Conservation (phyloP, 805 yeast genomes). For the Kluyveromyces nonfermentans region DNA sequence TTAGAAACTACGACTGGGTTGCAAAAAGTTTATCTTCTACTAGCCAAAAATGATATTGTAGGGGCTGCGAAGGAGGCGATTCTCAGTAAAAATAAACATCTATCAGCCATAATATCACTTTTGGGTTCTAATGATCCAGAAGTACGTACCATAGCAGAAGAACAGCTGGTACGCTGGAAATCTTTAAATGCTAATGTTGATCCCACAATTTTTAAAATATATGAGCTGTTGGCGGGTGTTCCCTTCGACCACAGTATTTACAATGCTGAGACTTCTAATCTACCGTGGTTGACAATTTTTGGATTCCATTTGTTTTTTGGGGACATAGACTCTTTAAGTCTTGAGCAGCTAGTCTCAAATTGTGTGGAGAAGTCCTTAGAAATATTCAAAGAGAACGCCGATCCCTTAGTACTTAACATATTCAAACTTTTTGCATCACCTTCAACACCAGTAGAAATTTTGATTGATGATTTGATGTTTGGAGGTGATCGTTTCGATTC, state of each 20-base stretch:
- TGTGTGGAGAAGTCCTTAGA: conserved; percentile 11
- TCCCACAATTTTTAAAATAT: conserved; percentile 51
- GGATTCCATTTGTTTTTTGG: conserved; percentile 59
- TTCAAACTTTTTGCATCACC: conserved; percentile 23
- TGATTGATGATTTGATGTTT: conserved; percentile 7
- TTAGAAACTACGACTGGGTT: conserved; percentile 30
- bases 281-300: conserved; percentile 60
- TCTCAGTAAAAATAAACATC: conserved; percentile 52
- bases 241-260: conserved; percentile 24
- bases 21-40: conserved; percentile 40
- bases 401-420: conserved; percentile 17
- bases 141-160: conserved; percentile 44
- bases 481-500: conserved; percentile 22
- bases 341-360: conserved; percentile 26
- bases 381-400: conserved; percentile 6
- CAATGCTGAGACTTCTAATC: conserved; percentile 33
- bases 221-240: conserved; percentile 53
- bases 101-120: conserved; percentile 60
- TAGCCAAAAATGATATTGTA: conserved; percentile 48
- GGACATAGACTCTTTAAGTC: conserved; percentile 31
- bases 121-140: conserved; percentile 61
- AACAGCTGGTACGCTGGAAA: conserved; percentile 63
- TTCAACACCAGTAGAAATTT: background rate
- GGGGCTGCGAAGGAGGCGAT: conserved; percentile 57
- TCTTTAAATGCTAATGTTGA: conserved; percentile 32